phyloP scores from a whole-genome alignment of 1,284 basidiomycete species.

The Bjerkandera adusta region DNA sequence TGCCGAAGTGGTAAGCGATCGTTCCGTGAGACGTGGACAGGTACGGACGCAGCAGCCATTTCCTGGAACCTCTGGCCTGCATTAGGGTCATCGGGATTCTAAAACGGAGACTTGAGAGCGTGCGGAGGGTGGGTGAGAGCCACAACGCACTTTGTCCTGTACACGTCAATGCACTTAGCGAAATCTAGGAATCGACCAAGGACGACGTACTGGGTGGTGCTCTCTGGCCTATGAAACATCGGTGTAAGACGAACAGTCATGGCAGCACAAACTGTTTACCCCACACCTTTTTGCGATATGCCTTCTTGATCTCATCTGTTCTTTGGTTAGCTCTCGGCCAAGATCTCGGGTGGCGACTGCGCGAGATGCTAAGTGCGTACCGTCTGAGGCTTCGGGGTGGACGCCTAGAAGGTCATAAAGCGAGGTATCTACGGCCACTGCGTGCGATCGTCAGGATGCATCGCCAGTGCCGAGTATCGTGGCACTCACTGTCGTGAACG shows the following conservation, averaged over 20 bases:
- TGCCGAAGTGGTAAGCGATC: not conserved
- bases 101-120: too few species aligned
- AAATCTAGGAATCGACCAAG: slow-evolving; percentile 1
- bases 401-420: slow-evolving; percentile 84
- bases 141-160: slow-evolving; percentile 59
- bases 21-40: too few species aligned
- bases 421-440: slow-evolving; percentile 73
- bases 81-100: slow-evolving; percentile 80
- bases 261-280: slow-evolving; percentile 4
- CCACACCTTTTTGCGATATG: slow-evolving; percentile 84
- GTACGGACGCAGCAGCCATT: slow-evolving; percentile 78
- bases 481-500: slow-evolving; percentile 24
- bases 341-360: not conserved
- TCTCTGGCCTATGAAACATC: slow-evolving; percentile 68
- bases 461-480: not conserved
- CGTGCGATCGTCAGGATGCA: slow-evolving; percentile 9
- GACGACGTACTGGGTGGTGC: slow-evolving; percentile 79
- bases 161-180: slow-evolving; percentile 7
- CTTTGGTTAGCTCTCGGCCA: not conserved
- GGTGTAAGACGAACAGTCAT: slow-evolving; percentile 22
- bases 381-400: slow-evolving; percentile 64
- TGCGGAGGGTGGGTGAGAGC: slow-evolving; percentile 17
- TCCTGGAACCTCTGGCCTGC: slow-evolving; percentile 84
- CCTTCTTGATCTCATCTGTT: slow-evolving; percentile 86
- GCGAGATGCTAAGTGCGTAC: slow-evolving; percentile 34